Evolutionary conservation across 2,329 filamentous ascomycete species (phyloP), one percentile per base, ranked within the genome.

Genomic region (Botrytis byssoidea): DNA sequence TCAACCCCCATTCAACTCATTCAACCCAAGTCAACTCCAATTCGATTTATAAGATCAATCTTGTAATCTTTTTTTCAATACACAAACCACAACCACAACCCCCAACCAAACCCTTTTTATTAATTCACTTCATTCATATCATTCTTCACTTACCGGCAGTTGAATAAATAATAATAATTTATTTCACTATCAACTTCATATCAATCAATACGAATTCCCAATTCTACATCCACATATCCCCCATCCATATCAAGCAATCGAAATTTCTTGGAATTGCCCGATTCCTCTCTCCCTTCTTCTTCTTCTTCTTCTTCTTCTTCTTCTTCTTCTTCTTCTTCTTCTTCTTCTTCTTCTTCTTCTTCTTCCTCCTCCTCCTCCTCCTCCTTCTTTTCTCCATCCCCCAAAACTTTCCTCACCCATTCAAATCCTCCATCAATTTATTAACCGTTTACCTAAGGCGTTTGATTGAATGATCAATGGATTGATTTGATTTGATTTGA

Each of bases 401-500:
- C 40, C 61, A 29, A 20, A 44, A 12, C 18, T 16, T 65, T 5
- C 4, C 29, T n/a, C 29, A 22, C 10, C 35, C 20, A 32, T 32
- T 16, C 60, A 18, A 42, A 7, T 37, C 22, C 61, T 32, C 40
- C 40, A 4, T 29, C 51, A 57, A 57, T 57, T 18, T 29, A 46
- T 29, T 18, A 65, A 22, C 40, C 18, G n/a, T 51, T 67, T 67
- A 51, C 46, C 42, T n/a, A 66, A 48, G 29, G 32, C 48, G 29
- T 37, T 67, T 48, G 64, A 51, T 67, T 67, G 66, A 59, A 42
- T 59, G 48, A 44, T 69, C 57, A 35, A 69, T 59, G 35, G 46
- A 68, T 40, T 68, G 44, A n/a, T 63, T 63, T 63, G 35, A 69
- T 69, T 46, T 46, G 67, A 40, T 32, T 69, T 44, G 40, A 57